Evolutionary conservation across 768 basidiomycete genomes (phyloP).

Genomic region (Rhizopogon vinicolor): DNA sequence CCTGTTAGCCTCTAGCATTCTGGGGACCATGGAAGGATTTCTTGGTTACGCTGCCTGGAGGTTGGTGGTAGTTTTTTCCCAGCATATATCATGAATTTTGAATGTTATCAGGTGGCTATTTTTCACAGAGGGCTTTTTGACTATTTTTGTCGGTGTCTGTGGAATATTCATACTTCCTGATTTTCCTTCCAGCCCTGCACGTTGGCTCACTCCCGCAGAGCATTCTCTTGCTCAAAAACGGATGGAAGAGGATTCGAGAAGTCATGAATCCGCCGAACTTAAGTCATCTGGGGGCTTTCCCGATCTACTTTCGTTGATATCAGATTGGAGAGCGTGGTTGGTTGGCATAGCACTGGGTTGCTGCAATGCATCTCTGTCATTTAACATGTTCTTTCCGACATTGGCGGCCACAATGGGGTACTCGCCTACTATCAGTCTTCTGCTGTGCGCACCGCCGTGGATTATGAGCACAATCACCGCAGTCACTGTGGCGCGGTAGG

Average conservation of each 20-base stretch:
- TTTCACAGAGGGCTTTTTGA: conserved; percentile 56
- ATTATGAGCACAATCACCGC: conserved; percentile 25
- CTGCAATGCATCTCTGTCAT: conserved; percentile 50
- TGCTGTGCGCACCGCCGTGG: conserved; percentile 73
- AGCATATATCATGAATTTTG: not conserved
- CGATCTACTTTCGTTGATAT: conserved; percentile 51
- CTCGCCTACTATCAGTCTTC: conserved; percentile 50
- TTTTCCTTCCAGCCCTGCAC: conserved; percentile 52
- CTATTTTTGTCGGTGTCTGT: conserved; percentile 41
- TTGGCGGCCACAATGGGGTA: conserved; percentile 66
- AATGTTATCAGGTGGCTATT: conserved; percentile 55
- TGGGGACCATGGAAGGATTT: conserved; percentile 60
- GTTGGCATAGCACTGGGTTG: conserved; percentile 58
- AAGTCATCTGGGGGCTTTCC: conserved; percentile 28
- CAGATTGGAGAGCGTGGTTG: conserved; percentile 80
- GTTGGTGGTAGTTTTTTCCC: conserved; percentile 26
- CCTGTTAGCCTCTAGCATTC: conserved; percentile 67
- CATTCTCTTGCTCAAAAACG: conserved; percentile 46
- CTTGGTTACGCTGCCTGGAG: conserved; percentile 70
- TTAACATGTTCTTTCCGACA: conserved; percentile 76
- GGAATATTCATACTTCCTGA: conserved; percentile 65
- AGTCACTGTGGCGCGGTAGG: conserved; percentile 13
- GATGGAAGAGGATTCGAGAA: conserved; percentile 56
- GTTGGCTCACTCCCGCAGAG: conserved; percentile 54
- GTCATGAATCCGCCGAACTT: conserved; percentile 40